Evolutionary conservation across 805 yeast genomes (phyloP).

Genomic region (Suhomyces prunicola): DNA sequence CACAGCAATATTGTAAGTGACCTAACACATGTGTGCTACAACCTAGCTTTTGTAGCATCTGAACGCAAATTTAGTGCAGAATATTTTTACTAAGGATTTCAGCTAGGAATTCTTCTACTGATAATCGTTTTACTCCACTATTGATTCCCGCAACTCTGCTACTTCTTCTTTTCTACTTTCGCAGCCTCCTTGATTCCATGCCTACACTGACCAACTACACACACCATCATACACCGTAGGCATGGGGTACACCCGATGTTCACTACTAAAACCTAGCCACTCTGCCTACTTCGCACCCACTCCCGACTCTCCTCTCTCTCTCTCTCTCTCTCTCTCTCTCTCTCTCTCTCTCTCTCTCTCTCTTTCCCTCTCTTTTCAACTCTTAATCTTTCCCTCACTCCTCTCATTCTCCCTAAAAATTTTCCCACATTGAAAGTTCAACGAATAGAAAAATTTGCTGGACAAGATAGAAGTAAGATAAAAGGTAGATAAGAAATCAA

Average conservation of each 20-base stretch:
- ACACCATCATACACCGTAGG: background rate
- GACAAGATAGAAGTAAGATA: background rate
- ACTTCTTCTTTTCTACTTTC: background rate
- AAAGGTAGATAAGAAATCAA: background rate
- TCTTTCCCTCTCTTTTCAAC: background rate
- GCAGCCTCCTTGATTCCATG: background rate
- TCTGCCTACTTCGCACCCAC: background rate
- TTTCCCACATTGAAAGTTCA: constrained; percentile 2
- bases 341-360: background rate
- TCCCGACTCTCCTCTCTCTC: background rate
- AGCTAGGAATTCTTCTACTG: background rate
- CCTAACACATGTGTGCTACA: background rate
- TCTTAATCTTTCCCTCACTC: background rate
- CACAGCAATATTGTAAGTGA: background rate
- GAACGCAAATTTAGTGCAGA: background rate
- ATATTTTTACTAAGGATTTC: too few species aligned
- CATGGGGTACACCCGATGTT: background rate
- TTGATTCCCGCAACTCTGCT: too few species aligned
- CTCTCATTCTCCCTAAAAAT: background rate
- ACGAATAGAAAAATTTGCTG: background rate
- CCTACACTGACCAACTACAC: background rate
- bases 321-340: background rate
- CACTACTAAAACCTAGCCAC: background rate
- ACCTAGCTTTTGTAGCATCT: background rate
- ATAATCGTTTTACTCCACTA: too few species aligned